Conservation (phyloP, 73 alveolate species). For the Diophrys sp. region DNA sequence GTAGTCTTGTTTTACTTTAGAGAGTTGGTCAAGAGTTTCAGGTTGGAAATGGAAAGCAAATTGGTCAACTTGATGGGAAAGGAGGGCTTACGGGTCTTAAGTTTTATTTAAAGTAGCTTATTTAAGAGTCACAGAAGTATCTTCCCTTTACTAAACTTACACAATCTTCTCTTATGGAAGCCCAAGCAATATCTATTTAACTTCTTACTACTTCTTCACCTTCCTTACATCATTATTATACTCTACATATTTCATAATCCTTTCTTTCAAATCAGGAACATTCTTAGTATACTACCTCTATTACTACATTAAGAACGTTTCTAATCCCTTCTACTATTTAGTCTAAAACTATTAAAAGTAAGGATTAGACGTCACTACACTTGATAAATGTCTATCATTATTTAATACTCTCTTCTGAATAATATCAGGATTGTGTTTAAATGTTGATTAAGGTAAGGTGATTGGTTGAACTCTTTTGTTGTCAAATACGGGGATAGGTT, state of each 20-base stretch:
- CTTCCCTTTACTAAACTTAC: not conserved
- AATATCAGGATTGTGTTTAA: no score
- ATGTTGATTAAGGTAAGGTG: no score
- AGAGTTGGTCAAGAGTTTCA: not conserved
- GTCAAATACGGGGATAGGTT: no score
- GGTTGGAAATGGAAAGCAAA: not conserved
- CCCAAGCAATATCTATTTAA: not conserved
- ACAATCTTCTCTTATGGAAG: not conserved
- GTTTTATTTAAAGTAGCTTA: not conserved
- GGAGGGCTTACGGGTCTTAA: not conserved
- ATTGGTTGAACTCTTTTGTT: no score
- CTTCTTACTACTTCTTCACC: not conserved
- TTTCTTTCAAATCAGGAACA: no score
- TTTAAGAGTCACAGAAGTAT: not conserved
- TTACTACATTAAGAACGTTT: not conserved
- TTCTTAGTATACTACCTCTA: no score
- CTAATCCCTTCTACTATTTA: not conserved
- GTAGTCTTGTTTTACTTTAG: not conserved
- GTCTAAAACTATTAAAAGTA: no score
- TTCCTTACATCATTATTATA: not conserved
- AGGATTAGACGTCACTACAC: no score
- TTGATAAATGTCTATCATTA: no score
- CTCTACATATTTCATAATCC: not conserved
- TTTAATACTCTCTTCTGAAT: no score
- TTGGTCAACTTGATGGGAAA: not conserved